A percentile compares a stretch with the other conserved stretches of the same genome.
phyloP scores from a whole-genome alignment of 208 protist species.

The Tritrichomonas musculus region DNA sequence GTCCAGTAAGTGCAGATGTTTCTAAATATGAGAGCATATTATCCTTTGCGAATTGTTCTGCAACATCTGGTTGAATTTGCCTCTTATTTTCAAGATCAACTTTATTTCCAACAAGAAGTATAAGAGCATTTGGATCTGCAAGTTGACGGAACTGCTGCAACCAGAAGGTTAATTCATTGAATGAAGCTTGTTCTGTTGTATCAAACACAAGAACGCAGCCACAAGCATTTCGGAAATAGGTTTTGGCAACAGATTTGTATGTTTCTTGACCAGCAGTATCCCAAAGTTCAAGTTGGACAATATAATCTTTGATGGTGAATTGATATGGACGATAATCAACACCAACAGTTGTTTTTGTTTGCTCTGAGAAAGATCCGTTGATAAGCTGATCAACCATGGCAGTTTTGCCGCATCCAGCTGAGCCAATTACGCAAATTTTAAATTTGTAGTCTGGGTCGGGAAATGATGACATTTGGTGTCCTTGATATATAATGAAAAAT shows the following conservation, averaged over 20 bases:
- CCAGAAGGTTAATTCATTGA: slow-evolving; percentile 13
- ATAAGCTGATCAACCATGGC: neutral
- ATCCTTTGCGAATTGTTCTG: neutral
- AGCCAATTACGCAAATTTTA: neutral
- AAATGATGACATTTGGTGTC: too few relatives aligned
- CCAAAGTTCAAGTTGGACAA: slow-evolving; percentile 6
- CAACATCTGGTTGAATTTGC: neutral
- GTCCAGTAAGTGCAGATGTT: neutral
- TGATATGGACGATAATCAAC: neutral
- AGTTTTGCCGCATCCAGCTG: neutral
- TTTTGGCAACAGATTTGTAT: slow-evolving; percentile 24
- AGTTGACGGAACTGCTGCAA: neutral
- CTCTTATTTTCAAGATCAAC: neutral
- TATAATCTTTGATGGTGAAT: neutral
- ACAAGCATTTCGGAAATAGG: slow-evolving; percentile 12
- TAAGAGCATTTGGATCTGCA: neutral
- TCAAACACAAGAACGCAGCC: slow-evolving; percentile 34
- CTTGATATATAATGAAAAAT: too few relatives aligned
- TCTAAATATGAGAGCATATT: neutral
- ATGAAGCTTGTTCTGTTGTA: neutral
- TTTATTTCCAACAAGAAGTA: too few relatives aligned
- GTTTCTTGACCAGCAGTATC: neutral
- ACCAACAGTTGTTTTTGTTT: slow-evolving; percentile 14
- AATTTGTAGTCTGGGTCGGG: slow-evolving; percentile 8
- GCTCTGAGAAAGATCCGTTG: neutral